These are phyloP conservation scores for Colletotrichum coccodes DNA, from an alignment of 2,329 filamentous ascomycete genomes.

Conservation along the genomic window DNA sequence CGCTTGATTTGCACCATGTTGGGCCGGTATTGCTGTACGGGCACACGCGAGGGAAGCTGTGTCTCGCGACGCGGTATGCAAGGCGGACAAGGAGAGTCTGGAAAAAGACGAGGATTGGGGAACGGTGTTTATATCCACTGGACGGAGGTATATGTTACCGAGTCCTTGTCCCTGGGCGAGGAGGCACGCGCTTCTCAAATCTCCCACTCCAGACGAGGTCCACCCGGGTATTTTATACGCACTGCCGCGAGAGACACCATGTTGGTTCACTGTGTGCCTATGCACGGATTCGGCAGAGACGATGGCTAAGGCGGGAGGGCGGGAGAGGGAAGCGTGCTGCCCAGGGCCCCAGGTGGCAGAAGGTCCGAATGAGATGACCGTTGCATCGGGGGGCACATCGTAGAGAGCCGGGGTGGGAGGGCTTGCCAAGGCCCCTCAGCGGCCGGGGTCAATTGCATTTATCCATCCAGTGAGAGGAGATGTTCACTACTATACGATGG, in stretches of 20 bases:
- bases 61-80: background rate
- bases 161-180: background rate
- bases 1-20: conserved; percentile 30
- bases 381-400: background rate
- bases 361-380: conserved; percentile 30
- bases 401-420: conserved; percentile 6
- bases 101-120: background rate
- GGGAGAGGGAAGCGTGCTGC: conserved; percentile 19
- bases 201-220: background rate
- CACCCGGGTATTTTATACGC: conserved; percentile 15
- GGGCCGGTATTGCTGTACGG: background rate
- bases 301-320: conserved; percentile 24
- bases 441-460: conserved; percentile 18
- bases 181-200: background rate
- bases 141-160: conserved; percentile 19
- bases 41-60: background rate
- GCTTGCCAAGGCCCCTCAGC: background rate
- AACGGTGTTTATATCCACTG: conserved; percentile 3
- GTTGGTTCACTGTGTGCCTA: background rate
- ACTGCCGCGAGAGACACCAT: conserved; percentile 4
- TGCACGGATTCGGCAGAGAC: background rate
- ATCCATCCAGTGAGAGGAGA: conserved; percentile 28
- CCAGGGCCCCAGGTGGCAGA: conserved; percentile 19
- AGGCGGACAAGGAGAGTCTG: background rate
- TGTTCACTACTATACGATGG: background rate